A percentile compares a stretch with the other conserved stretches of the same genome.
Evolutionary conservation across 495 filamentous ascomycete species (phyloP).

Genomic region (Penicillium cinerascens): DNA sequence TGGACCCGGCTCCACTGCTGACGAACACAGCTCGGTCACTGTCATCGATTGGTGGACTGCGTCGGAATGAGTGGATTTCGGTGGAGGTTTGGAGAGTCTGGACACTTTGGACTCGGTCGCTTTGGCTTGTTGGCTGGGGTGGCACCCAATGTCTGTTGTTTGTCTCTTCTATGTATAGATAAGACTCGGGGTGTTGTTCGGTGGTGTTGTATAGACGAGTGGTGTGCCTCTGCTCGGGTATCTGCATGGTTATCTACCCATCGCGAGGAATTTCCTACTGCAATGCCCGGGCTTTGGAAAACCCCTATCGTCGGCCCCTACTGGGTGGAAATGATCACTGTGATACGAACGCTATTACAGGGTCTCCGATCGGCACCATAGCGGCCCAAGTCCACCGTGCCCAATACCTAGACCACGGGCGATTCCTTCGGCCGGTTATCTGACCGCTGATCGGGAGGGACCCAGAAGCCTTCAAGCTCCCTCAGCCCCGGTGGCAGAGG

Average conservation of each 20-base stretch:
- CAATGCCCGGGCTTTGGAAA: too few species aligned
- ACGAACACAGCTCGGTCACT: constrained; percentile 17
- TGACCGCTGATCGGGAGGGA: constrained; percentile 4
- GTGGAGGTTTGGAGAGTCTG: constrained; percentile 14
- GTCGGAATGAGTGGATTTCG: constrained; percentile 14
- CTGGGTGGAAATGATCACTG: not conserved
- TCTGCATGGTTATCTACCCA: not conserved
- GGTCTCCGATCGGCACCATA: constrained; percentile 6
- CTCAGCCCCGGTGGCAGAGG: not conserved
- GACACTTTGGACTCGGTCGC: constrained; percentile 5
- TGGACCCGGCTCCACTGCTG: constrained; percentile 27
- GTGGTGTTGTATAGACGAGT: too few species aligned
- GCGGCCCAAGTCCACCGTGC: constrained; percentile 10
- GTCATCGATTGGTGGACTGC: constrained; percentile 15
- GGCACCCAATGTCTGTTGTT: not conserved
- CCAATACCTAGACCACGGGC: constrained; percentile 7
- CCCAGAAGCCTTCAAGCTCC: constrained; percentile 13
- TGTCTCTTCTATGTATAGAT: not conserved
- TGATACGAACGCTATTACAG: constrained; percentile 5
- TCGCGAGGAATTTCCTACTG: too few species aligned
- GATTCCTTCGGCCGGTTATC: constrained; percentile 3
- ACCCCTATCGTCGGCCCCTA: not conserved
- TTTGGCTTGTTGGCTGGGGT: not conserved
- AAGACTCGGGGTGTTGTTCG: too few species aligned
- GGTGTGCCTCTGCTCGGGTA: not conserved